Percentiles rank a stretch among this genome's conserved stretches.
phyloP scores from a whole-genome alignment of 1,139 yeast genomes.

The Candida gigantensis region DNA sequence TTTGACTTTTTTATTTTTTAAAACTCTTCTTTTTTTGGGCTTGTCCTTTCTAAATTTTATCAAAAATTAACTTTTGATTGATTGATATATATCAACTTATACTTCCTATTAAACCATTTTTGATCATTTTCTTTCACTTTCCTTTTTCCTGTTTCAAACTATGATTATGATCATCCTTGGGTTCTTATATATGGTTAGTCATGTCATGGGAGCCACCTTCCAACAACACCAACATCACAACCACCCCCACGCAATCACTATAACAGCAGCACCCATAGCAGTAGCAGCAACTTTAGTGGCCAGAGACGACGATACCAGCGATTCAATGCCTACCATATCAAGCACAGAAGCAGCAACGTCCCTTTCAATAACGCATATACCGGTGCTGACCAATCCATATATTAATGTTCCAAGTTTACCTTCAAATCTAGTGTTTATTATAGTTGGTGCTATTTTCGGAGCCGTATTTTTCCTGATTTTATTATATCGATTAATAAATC shows the following conservation, averaged over 20 bases:
- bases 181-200: not conserved
- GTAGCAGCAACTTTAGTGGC: conserved; percentile 5
- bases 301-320: conserved; percentile 10
- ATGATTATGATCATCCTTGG: not conserved
- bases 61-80: too few relatives aligned
- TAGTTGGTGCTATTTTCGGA: conserved; percentile 40
- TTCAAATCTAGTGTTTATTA: conserved; percentile 44
- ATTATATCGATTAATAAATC: conserved; percentile 24
- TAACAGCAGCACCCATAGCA: too few relatives aligned
- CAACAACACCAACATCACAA: conserved; percentile 6
- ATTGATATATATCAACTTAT: too few relatives aligned
- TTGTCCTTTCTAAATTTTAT: too few relatives aligned
- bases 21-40: too few relatives aligned
- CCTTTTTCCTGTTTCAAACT: not conserved
- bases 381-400: conserved; percentile 33
- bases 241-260: conserved; percentile 1
- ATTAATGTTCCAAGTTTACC: conserved; percentile 27
- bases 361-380: conserved; percentile 8
- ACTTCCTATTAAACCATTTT: too few relatives aligned
- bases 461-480: conserved; percentile 24
- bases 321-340: conserved; percentile 8
- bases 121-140: not conserved
- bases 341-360: conserved; percentile 8
- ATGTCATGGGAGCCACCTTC: not conserved
- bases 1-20: too few relatives aligned